These are phyloP conservation scores for Ceratobasidium sp. DNA, from an alignment of 1,284 basidiomycete genomes.

Conservation along the genomic window DNA sequence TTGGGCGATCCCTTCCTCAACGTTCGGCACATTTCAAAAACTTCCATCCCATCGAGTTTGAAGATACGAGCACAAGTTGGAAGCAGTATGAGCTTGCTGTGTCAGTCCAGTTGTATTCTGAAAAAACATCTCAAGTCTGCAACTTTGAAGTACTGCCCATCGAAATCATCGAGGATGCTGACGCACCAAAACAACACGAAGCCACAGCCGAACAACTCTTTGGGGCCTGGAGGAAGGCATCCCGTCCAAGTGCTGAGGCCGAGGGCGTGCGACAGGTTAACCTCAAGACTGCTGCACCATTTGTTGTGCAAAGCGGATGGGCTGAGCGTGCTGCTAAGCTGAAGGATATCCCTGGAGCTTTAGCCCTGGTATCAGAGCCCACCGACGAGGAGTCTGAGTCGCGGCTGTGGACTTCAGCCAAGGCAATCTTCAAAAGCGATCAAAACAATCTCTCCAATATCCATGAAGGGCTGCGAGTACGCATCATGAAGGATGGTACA, in stretches of 20 bases:
- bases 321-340: background rate
- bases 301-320: conserved; percentile 5
- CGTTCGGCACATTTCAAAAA: background rate
- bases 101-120: background rate
- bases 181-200: background rate
- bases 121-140: background rate
- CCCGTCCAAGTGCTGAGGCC: background rate
- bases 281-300: background rate
- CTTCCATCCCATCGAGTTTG: no score
- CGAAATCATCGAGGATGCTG: background rate
- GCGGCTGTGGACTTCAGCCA: background rate
- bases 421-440: background rate
- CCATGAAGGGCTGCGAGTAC: background rate
- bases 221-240: background rate
- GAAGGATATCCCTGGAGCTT: background rate
- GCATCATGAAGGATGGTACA: background rate
- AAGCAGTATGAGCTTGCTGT: background rate
- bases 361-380: background rate
- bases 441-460: background rate
- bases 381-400: background rate
- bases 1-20: background rate
- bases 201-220: background rate
- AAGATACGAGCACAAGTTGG: background rate
- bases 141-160: background rate
- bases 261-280: background rate